phyloP scores from a whole-genome alignment of 768 basidiomycete species.

The Suillus ampliporus region DNA sequence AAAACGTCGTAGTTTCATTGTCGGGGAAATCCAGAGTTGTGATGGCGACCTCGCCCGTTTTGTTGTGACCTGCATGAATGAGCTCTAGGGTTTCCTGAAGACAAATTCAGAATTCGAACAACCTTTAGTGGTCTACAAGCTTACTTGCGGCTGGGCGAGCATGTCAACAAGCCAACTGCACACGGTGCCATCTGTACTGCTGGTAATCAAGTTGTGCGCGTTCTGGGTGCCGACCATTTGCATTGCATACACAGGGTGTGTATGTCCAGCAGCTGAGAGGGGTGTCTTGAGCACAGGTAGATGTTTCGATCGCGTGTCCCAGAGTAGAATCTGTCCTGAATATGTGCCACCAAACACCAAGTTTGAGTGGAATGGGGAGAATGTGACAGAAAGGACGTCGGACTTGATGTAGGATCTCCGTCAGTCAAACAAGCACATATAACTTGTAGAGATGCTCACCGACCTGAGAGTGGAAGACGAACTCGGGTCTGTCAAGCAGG shows the following conservation, averaged over 20 bases:
- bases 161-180: constrained; percentile 99
- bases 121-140: constrained; percentile 10
- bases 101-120: not conserved
- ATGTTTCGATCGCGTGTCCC: constrained; percentile 98
- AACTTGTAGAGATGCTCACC: constrained; percentile 28
- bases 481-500: constrained; percentile 93
- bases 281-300: constrained; percentile 97
- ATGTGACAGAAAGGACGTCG: constrained; percentile 94
- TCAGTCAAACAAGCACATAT: constrained; percentile 3
- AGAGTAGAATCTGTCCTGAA: constrained; percentile 96
- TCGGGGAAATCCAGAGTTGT: constrained; percentile 94
- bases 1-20: constrained; percentile 96
- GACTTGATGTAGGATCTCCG: constrained; percentile 62
- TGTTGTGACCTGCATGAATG: constrained; percentile 88
- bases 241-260: constrained; percentile 98
- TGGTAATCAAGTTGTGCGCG: constrained; percentile 95
- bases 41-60: constrained; percentile 96
- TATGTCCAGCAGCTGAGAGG: constrained; percentile 93
- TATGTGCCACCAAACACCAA: constrained; percentile 99
- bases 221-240: constrained; percentile 99
- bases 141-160: constrained; percentile 96
- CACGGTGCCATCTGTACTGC: constrained; percentile 95
- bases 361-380: constrained; percentile 98
- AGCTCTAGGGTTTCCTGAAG: constrained; percentile 91
- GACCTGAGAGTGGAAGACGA: constrained; percentile 98